Base-by-base conservation (phyloP, 2,329 filamentous ascomycete species). In the Alternaria triticimaculans region DNA sequence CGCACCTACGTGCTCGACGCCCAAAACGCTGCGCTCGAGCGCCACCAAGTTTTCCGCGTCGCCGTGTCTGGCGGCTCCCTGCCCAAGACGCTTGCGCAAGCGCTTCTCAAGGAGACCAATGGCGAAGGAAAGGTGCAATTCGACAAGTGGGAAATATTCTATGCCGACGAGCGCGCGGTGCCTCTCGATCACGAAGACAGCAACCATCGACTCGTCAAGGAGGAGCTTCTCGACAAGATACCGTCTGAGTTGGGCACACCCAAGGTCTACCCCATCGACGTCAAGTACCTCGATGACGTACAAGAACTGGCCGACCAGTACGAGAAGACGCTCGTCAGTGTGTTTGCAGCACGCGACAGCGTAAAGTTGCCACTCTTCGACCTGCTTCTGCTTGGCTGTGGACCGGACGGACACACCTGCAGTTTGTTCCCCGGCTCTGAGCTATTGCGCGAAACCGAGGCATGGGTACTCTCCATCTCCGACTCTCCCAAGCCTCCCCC, bases 361-460 rank as follows among this genome's bases (percentile, higher is more conserved):
- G 95, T 99, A 79, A 94, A 93, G 81, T 86, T 97, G 49, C 96
- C 96, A 72, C 92, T 97, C 76, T 99, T 98, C 80, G 96, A 99
- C 80, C 88, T 99, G 57, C 86, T 99, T 59, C 88, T 99, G 45
- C 89, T 99, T 45, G 96, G 96, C 74, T 97, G 93, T 79, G 96
- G 96, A 0, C 95, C 96, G 14, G 96, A 98, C 80, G 96, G 96
- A 56, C 96, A 99, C 84, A 98, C 96, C 33, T 98, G 96, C 89
- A 96, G 92, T 73, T 85, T 99, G 56, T 99, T 99, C 85, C 96
- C 96, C 6, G 91, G 91, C 59, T 95, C 97, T 78, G 88, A 90
- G 62, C 87, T 98, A 58, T 87, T 98, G 70, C 89, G 94, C 68
- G 95, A 98, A 84, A 88, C 88, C 37, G 90, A 90, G 74, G 93